Conservation (phyloP, 371 early-diverging fungal species). For the Smittium mucronatum region DNA sequence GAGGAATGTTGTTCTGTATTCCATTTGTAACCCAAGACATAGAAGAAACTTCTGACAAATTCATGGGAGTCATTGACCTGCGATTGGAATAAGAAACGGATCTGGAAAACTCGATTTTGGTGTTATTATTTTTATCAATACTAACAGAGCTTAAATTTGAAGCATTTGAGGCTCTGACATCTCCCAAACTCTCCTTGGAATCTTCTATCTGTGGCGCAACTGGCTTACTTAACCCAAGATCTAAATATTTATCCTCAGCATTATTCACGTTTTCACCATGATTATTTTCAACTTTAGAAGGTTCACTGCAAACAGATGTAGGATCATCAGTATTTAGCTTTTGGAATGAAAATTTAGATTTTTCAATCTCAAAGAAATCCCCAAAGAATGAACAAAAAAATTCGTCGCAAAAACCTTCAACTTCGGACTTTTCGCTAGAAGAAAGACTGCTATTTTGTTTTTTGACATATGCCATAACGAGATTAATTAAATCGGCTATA, state of each 20-base stretch:
- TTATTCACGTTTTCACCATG: neutral
- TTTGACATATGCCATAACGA: slow-evolving; percentile 28
- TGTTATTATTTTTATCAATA: slow-evolving; percentile 27
- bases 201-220: neutral
- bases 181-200: neutral
- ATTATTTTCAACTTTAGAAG: neutral
- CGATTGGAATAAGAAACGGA: slow-evolving; percentile 27
- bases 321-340: neutral
- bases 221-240: neutral
- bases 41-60: slow-evolving; percentile 22
- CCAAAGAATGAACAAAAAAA: slow-evolving; percentile 65
- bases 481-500: slow-evolving; percentile 31
- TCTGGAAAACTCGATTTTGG: slow-evolving; percentile 40
- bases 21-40: slow-evolving; percentile 14
- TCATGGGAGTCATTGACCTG: slow-evolving; percentile 12
- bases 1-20: slow-evolving; percentile 17
- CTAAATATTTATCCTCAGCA: neutral
- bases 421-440: slow-evolving; percentile 48
- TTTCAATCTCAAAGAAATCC: neutral
- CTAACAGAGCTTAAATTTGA: neutral
- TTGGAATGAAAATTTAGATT: neutral
- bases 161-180: neutral
- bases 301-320: neutral
- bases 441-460: slow-evolving; percentile 35
- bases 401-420: slow-evolving; percentile 56